Conservation (phyloP, 306 rosid species). For the Malus sieversii region DNA sequence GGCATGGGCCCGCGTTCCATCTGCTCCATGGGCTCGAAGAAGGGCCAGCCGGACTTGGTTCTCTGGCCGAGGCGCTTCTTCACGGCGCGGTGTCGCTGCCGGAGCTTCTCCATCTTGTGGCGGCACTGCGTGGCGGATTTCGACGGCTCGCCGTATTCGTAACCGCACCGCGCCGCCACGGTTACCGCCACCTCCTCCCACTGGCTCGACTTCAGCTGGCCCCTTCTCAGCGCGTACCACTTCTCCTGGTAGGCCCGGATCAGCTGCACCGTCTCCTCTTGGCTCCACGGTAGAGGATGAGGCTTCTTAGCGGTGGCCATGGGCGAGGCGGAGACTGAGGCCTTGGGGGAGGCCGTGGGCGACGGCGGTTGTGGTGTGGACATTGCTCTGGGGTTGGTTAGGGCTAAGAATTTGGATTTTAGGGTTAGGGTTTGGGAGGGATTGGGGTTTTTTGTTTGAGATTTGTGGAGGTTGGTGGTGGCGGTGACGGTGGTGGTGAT, state of each 20-base stretch:
- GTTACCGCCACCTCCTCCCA: conserved; percentile 90
- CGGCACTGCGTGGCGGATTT: conserved; percentile 77
- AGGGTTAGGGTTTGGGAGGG: not conserved
- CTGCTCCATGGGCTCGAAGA: conserved; percentile 58
- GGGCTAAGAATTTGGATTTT: not conserved
- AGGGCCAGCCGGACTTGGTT: conserved; percentile 46
- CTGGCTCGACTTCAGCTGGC: conserved; percentile 67
- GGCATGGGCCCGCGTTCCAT: conserved; percentile 80
- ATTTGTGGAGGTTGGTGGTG: not conserved
- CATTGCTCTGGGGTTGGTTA: not conserved
- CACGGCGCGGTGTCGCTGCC: conserved; percentile 70
- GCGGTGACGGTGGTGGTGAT: not conserved
- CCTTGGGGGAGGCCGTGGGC: not conserved
- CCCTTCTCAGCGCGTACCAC: conserved; percentile 74
- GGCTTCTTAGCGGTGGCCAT: conserved; percentile 28
- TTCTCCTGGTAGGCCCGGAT: conserved; percentile 82
- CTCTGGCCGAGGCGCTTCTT: conserved; percentile 22
- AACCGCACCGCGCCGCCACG: conserved; percentile 81
- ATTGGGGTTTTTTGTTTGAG: not conserved
- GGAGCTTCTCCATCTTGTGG: conserved; percentile 94
- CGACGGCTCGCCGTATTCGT: conserved; percentile 45
- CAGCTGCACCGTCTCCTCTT: conserved; percentile 69
- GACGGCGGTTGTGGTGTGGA: not conserved
- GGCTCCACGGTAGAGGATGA: conserved; percentile 77
- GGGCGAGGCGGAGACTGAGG: not conserved